These are phyloP conservation scores for Globisporangium irregulare DNA, from an alignment of 352 stramenopile genomes.

Conservation along the genomic window DNA sequence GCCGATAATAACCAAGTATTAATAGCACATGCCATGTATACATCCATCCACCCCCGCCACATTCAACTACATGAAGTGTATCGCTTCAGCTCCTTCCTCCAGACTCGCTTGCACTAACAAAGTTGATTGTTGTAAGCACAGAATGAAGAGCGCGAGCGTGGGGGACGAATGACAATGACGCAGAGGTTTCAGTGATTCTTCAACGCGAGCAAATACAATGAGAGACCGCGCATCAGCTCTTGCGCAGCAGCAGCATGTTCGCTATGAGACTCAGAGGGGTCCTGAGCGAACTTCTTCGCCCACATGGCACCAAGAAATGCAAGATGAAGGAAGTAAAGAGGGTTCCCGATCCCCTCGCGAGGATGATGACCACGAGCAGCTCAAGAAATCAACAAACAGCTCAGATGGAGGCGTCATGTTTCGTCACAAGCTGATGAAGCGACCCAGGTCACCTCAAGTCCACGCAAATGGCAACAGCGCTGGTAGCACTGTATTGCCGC, in stretches of 20 bases:
- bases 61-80: not conserved
- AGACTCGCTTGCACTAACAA: not conserved
- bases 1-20: conserved; percentile 5
- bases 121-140: not conserved
- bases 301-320: not conserved
- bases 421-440: conserved; percentile 33
- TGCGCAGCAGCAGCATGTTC: not conserved
- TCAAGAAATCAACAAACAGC: not conserved
- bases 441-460: conserved; percentile 17
- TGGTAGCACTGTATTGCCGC: conserved; percentile 16
- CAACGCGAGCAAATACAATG: not conserved
- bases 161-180: not conserved
- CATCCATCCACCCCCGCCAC: not conserved
- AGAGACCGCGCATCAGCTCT: not conserved
- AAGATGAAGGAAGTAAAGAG: not conserved
- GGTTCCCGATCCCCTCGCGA: not conserved
- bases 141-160: not conserved
- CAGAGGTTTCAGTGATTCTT: not conserved
- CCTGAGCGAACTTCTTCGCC: not conserved
- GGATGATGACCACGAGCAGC: not conserved
- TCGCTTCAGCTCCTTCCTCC: not conserved
- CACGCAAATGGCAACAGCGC: not conserved
- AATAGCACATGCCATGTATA: conserved; percentile 8
- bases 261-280: not conserved
- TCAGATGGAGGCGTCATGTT: not conserved